Conservation (phyloP, 768 basidiomycete genomes). For the Lepiota venenata region DNA sequence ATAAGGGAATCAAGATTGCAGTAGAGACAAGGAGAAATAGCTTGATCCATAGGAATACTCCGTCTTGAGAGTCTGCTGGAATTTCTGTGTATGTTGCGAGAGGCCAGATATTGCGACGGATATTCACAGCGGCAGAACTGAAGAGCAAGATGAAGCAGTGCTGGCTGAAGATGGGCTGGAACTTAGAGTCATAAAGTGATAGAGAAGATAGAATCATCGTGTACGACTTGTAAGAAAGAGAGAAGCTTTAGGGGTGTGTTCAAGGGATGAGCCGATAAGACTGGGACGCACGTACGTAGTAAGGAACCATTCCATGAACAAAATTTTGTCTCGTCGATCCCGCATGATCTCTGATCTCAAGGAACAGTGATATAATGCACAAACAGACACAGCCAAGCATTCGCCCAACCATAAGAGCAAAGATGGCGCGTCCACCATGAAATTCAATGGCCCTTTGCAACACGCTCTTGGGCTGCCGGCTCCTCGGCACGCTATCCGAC, state of each 20-base stretch:
- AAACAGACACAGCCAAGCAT: slow-evolving; percentile 42
- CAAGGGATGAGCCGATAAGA: too few species aligned
- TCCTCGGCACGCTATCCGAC: background rate
- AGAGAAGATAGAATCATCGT: background rate
- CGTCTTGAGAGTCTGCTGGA: slow-evolving; percentile 38
- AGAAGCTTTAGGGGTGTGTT: background rate
- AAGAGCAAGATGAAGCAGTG: slow-evolving; percentile 26
- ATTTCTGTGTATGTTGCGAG: slow-evolving; percentile 40
- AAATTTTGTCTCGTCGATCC: background rate
- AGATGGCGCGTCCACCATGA: slow-evolving; percentile 46
- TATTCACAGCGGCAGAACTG: slow-evolving; percentile 37
- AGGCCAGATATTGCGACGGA: slow-evolving; percentile 55
- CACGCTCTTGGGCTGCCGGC: too few species aligned
- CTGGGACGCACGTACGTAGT: slow-evolving; percentile 6
- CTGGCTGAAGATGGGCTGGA: background rate
- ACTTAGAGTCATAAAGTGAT: background rate
- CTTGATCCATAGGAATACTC: slow-evolving; percentile 26
- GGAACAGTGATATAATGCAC: slow-evolving; percentile 20
- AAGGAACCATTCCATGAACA: background rate
- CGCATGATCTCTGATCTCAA: background rate
- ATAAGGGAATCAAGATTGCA: slow-evolving; percentile 45
- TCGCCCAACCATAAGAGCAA: slow-evolving; percentile 44
- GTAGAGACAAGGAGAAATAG: slow-evolving; percentile 29
- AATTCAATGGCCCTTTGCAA: slow-evolving; percentile 29
- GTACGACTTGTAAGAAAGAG: background rate